phyloP scores from a whole-genome alignment of 805 yeast species.

The Kodamaea leandrae region DNA sequence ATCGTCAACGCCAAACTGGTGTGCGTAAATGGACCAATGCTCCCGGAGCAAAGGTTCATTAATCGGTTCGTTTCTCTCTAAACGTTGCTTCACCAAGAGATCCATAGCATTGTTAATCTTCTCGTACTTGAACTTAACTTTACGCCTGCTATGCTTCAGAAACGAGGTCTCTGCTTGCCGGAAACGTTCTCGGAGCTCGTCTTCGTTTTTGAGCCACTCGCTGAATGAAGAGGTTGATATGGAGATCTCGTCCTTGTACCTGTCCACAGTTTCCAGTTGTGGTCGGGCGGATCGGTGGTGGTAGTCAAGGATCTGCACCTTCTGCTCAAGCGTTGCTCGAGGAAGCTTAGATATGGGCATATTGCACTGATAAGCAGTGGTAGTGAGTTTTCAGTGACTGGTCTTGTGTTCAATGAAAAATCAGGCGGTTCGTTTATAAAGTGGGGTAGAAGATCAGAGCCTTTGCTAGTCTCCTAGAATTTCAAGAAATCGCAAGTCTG shows the following conservation, averaged over 20 bases:
- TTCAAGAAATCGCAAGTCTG: no score
- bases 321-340: constrained; percentile 58
- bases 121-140: constrained; percentile 53
- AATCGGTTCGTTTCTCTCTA: constrained; percentile 44
- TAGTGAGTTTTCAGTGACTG: no score
- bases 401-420: no score
- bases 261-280: constrained; percentile 57
- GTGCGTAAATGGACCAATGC: constrained; percentile 56
- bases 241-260: constrained; percentile 47
- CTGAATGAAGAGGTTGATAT: constrained; percentile 60
- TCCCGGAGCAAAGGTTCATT: constrained; percentile 55
- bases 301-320: constrained; percentile 52
- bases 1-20: constrained; percentile 55
- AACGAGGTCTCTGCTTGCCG: constrained; percentile 28
- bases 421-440: background rate
- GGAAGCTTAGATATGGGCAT: constrained; percentile 27
- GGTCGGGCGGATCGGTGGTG: constrained; percentile 48
- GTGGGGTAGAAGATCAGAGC: no score
- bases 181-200: constrained; percentile 46
- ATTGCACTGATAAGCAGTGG: no score
- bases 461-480: no score
- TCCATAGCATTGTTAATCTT: constrained; percentile 61
- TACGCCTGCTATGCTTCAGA: constrained; percentile 39
- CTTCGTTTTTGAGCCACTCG: constrained; percentile 60
- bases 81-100: constrained; percentile 44